phyloP scores from a whole-genome alignment of 257 asterid genomes.

The Fraxinus pennsylvanica region DNA sequence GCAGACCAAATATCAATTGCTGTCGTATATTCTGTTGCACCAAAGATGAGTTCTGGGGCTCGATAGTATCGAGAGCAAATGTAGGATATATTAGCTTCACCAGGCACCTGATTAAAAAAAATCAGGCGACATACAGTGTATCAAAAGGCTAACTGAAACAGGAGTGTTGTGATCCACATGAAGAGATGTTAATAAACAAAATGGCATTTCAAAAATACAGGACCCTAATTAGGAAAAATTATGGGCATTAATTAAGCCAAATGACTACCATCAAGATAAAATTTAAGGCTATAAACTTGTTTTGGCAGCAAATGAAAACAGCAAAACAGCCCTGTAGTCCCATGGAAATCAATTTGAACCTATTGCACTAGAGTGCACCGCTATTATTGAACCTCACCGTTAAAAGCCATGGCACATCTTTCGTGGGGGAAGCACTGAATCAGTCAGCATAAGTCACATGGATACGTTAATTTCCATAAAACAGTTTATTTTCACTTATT shows the following conservation, averaged over 20 bases:
- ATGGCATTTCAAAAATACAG: neutral
- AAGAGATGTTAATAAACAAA: constrained; percentile 10
- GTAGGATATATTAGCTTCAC: constrained; percentile 88
- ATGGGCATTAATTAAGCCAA: neutral
- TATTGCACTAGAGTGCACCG: neutral
- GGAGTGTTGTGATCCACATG: neutral
- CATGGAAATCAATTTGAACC: neutral
- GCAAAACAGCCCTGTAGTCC: neutral
- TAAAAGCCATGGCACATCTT: neutral
- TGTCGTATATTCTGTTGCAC: constrained; percentile 80
- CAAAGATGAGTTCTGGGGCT: constrained; percentile 91
- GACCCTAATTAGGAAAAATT: neutral
- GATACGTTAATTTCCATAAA: neutral
- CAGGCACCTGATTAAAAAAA: constrained; percentile 56
- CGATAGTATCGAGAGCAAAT: constrained; percentile 94
- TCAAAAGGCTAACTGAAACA: neutral
- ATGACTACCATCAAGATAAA: neutral
- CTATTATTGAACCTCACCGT: neutral
- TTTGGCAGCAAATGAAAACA: constrained; percentile 6
- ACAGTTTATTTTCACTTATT: neutral
- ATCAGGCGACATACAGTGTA: neutral
- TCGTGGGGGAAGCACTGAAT: neutral
- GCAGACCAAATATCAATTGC: constrained; percentile 95
- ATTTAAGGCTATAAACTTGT: neutral
- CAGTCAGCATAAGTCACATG: neutral